phyloP scores from a whole-genome alignment of 305 asterid species.

The Fraxinus nigra region DNA sequence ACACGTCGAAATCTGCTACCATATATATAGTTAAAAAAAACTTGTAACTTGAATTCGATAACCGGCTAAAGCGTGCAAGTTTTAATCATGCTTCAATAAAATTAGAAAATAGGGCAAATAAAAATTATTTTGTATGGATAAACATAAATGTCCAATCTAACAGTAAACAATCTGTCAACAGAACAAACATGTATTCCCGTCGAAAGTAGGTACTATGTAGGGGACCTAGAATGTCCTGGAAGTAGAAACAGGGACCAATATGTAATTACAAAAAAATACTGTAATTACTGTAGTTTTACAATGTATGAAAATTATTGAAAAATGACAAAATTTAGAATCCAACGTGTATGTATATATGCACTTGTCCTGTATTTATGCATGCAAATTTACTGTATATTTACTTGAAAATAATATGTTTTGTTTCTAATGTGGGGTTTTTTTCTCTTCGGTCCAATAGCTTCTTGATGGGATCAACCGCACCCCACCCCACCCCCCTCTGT shows the following conservation, averaged over 20 bases:
- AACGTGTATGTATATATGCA: conserved; percentile 30
- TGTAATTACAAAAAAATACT: background rate
- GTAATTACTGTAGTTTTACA: conserved; percentile 15
- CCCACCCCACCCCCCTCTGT: conserved; percentile 12
- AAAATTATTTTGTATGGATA: background rate
- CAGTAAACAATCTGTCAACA: background rate
- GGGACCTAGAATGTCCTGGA: background rate
- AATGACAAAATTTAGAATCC: conserved; percentile 40
- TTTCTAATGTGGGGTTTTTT: conserved; percentile 37
- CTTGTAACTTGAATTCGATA: too few relatives aligned
- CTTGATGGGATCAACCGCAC: conserved; percentile 11
- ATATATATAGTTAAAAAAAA: too few relatives aligned
- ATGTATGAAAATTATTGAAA: conserved; percentile 18
- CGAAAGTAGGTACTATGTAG: background rate
- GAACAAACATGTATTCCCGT: background rate
- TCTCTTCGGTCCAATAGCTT: conserved; percentile 5
- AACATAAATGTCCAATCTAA: background rate
- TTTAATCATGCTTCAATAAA: too few relatives aligned
- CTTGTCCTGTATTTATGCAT: conserved; percentile 33
- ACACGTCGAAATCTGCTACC: too few relatives aligned
- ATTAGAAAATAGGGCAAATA: background rate
- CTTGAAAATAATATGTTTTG: conserved; percentile 31
- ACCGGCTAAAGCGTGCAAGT: too few relatives aligned
- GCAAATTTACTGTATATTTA: conserved; percentile 31
- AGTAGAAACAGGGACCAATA: conserved; percentile 9